Evolutionary conservation across 306 rosid species (phyloP).

Genomic region (Arachis hypogaea): DNA sequence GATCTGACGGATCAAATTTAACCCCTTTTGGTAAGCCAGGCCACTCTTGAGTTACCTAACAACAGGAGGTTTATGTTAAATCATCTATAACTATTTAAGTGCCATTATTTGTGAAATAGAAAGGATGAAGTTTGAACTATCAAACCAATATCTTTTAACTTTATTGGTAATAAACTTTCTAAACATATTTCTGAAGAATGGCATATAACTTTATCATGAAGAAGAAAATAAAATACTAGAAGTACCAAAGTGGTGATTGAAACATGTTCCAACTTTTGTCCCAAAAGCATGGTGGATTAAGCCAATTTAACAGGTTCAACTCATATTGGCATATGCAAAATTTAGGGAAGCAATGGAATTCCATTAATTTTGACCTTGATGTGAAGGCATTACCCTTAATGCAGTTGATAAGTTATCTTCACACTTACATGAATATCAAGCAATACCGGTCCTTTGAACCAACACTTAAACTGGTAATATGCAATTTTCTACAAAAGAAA

Average conservation of each 20-base stretch:
- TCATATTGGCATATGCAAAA: background rate
- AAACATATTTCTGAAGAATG: constrained; percentile 7
- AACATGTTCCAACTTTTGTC: background rate
- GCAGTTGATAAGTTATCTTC: background rate
- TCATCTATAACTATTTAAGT: constrained; percentile 15
- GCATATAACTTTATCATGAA: background rate
- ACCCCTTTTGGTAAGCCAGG: constrained; percentile 94
- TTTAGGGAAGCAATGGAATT: background rate
- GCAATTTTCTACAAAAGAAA: background rate
- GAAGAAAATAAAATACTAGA: constrained; percentile 8
- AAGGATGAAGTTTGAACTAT: too few species aligned
- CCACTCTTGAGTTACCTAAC: constrained; percentile 80
- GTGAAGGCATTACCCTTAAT: background rate
- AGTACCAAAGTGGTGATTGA: background rate
- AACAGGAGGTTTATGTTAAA: constrained; percentile 27
- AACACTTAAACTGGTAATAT: too few species aligned
- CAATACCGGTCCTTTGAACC: background rate
- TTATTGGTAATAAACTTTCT: background rate
- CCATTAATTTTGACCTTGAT: background rate
- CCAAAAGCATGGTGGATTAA: background rate
- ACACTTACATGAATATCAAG: background rate
- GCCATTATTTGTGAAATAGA: too few species aligned
- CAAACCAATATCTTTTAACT: too few species aligned
- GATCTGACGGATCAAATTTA: constrained; percentile 90
- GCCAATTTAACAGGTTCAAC: background rate